Evolutionary conservation across 2,329 filamentous ascomycete genomes (phyloP).

Genomic region (Fusarium pseudograminearum): DNA sequence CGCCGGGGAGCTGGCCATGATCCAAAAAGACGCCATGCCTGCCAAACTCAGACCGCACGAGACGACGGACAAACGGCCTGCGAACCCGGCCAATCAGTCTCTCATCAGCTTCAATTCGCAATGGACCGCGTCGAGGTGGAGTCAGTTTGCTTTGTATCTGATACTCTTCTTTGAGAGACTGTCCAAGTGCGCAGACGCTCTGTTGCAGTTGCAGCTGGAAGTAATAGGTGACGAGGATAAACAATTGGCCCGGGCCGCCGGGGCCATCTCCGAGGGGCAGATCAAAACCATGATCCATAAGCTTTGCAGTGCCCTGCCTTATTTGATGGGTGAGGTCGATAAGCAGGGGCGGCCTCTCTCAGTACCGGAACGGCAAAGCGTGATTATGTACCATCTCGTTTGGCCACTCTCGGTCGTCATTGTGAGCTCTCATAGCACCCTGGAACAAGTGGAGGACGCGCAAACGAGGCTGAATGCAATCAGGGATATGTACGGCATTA

Average conservation of each 20-base stretch:
- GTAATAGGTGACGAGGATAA: neutral
- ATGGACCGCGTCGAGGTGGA: constrained; percentile 27
- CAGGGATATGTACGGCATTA: constrained; percentile 30
- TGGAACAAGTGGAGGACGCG: constrained; percentile 6
- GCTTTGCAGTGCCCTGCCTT: constrained; percentile 20
- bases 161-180: constrained; percentile 26
- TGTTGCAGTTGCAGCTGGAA: neutral
- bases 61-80: constrained; percentile 21
- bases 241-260: constrained; percentile 12
- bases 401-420: constrained; percentile 29
- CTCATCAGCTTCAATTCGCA: constrained; percentile 17
- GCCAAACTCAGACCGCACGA: constrained; percentile 11
- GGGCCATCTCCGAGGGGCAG: constrained; percentile 11
- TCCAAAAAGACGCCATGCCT: constrained; percentile 14
- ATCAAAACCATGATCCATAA: constrained; percentile 4
- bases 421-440: constrained; percentile 11
- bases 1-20: constrained; percentile 9
- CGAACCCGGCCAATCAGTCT: neutral
- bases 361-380: constrained; percentile 20
- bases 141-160: constrained; percentile 10
- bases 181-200: constrained; percentile 11
- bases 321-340: constrained; percentile 29
- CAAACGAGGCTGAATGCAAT: constrained; percentile 17
- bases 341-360: constrained; percentile 18
- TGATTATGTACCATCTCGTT: constrained; percentile 31